Conservation (phyloP, 2,329 filamentous ascomycete genomes). For the Madurella fahalii region DNA sequence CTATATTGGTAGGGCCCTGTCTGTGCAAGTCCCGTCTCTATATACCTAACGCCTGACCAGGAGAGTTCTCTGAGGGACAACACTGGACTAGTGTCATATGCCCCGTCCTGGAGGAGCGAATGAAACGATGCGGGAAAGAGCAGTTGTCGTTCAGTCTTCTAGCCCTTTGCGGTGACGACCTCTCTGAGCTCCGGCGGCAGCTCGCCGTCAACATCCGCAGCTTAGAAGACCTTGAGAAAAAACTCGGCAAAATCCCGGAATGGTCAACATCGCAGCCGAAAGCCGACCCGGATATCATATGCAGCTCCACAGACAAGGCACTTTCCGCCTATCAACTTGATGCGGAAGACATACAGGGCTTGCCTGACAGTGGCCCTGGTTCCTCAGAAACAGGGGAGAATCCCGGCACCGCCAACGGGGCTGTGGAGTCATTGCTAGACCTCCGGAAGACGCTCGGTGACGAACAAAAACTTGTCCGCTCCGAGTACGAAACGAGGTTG, state of each 20-base stretch:
- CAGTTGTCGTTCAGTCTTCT: slow-evolving; percentile 74
- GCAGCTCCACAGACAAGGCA: background rate
- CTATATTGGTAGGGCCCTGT: slow-evolving; percentile 47
- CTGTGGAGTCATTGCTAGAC: background rate
- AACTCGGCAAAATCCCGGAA: slow-evolving; percentile 18
- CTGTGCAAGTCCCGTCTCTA: background rate
- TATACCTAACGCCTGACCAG: slow-evolving; percentile 26
- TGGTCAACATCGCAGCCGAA: background rate
- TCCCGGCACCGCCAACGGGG: background rate
- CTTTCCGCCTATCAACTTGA: slow-evolving; percentile 15
- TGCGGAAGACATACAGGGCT: slow-evolving; percentile 2
- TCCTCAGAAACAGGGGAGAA: background rate
- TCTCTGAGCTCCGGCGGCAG: slow-evolving; percentile 45
- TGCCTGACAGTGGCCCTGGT: background rate
- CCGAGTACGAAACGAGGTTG: slow-evolving; percentile 31
- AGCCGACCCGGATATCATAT: background rate
- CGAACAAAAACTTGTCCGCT: slow-evolving; percentile 9
- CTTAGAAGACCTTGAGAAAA: slow-evolving; percentile 36
- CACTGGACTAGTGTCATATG: slow-evolving; percentile 65
- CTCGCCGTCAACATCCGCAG: slow-evolving; percentile 42
- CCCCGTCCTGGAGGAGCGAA: slow-evolving; percentile 62
- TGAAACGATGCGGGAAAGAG: slow-evolving; percentile 61
- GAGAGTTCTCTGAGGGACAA: slow-evolving; percentile 34
- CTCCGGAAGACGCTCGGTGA: slow-evolving; percentile 3
- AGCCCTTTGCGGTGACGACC: slow-evolving; percentile 65